phyloP scores from a whole-genome alignment of 2,329 filamentous ascomycete genomes.

The Lasiodiplodia sp. region DNA sequence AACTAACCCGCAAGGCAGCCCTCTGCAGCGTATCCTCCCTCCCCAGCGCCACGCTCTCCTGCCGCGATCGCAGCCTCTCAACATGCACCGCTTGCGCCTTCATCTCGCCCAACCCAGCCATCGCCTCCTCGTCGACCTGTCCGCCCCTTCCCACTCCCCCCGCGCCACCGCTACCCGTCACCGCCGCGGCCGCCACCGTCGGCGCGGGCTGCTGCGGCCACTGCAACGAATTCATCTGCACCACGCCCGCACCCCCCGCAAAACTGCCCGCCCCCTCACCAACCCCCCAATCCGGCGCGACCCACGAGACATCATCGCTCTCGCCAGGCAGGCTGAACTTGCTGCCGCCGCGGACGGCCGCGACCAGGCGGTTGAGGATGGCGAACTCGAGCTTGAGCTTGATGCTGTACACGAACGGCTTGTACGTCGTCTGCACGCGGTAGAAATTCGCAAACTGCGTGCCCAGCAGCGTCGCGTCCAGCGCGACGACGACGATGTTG shows the following conservation, averaged over 20 bases:
- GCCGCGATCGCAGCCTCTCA: background rate
- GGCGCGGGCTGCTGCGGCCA: background rate
- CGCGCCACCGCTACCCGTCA: background rate
- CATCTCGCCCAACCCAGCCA: background rate
- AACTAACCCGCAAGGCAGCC: background rate
- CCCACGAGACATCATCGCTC: background rate
- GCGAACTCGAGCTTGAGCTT: constrained; percentile 60
- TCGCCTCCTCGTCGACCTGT: background rate
- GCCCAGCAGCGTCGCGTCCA: constrained; percentile 46
- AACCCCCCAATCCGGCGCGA: background rate
- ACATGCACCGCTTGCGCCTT: background rate
- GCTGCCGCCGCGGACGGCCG: background rate
- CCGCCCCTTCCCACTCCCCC: background rate
- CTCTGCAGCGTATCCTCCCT: background rate
- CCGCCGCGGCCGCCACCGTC: too few species aligned
- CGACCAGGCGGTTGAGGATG: constrained; percentile 51
- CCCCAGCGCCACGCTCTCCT: background rate
- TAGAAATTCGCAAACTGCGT: constrained; percentile 35
- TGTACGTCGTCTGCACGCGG: constrained; percentile 46
- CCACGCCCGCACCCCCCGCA: background rate
- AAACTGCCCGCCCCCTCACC: background rate
- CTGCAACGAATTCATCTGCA: background rate
- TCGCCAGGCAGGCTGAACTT: background rate
- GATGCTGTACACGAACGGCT: constrained; percentile 49
- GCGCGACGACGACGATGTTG: constrained; percentile 47